A percentile compares a stretch with the other conserved stretches of the same genome.
Evolutionary conservation across 2,329 filamentous ascomycete genomes (phyloP).

Genomic region (Magnaporthiopsis incrustans): DNA sequence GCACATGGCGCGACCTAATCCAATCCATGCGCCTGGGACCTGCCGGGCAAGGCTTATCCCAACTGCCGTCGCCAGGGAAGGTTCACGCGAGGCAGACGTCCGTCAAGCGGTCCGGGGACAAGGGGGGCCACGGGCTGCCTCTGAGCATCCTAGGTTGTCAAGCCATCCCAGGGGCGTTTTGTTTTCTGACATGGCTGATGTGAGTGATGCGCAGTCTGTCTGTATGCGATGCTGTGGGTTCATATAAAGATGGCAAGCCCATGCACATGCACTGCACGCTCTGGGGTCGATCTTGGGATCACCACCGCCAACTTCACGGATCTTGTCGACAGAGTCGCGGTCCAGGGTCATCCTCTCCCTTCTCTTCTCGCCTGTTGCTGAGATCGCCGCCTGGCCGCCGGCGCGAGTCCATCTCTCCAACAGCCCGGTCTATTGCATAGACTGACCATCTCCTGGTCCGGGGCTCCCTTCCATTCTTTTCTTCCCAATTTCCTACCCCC

Average conservation of each 20-base stretch:
- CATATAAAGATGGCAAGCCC: background rate
- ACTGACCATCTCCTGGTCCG: background rate
- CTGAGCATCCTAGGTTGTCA: background rate
- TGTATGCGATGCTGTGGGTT: background rate
- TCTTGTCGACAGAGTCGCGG: slow-evolving; percentile 5
- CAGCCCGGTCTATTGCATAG: slow-evolving; percentile 3
- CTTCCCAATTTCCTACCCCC: background rate
- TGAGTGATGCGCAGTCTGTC: background rate
- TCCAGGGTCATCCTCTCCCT: slow-evolving; percentile 1
- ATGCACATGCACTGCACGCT: background rate
- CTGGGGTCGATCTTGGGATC: background rate
- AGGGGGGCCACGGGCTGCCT: background rate
- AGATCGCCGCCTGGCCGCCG: slow-evolving; percentile 4
- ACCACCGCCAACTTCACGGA: slow-evolving; percentile 3
- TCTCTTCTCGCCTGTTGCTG: background rate
- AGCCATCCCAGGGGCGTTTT: background rate
- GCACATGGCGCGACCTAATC: background rate
- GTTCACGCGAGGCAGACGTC: background rate
- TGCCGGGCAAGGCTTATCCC: background rate
- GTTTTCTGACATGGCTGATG: background rate
- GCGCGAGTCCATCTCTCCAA: background rate
- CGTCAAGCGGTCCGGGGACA: background rate
- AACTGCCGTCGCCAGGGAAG: background rate
- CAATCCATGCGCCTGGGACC: background rate
- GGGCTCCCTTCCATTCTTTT: background rate